These are phyloP conservation scores for Cyclostephanos tholiformis DNA, from an alignment of 108 stramenopile genomes.

Conservation along the genomic window DNA sequence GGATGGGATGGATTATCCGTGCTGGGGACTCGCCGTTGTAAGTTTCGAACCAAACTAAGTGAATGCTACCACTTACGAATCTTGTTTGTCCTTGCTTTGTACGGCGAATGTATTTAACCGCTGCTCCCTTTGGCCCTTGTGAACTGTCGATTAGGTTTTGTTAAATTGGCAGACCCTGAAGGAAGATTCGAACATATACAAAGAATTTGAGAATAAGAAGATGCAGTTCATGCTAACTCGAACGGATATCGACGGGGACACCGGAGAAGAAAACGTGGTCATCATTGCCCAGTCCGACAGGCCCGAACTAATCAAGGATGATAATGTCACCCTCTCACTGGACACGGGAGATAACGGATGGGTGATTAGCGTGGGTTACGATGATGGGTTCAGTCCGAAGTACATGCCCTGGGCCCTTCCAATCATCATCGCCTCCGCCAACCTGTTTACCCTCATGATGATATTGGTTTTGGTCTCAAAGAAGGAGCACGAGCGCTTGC, in stretches of 20 bases:
- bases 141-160: slow-evolving; percentile 9
- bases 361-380: slow-evolving; percentile 38
- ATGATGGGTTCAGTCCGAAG: slow-evolving; percentile 39
- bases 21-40: slow-evolving; percentile 60
- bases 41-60: neutral
- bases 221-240: slow-evolving; percentile 62
- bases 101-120: too few species aligned
- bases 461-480: slow-evolving; percentile 40
- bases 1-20: slow-evolving; percentile 40
- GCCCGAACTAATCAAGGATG: slow-evolving; percentile 13
- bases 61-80: too few species aligned
- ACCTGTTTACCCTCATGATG: slow-evolving; percentile 22
- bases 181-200: slow-evolving; percentile 46
- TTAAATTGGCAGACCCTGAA: slow-evolving; percentile 44
- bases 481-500: slow-evolving; percentile 28
- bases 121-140: neutral
- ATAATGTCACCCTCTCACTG: slow-evolving; percentile 39
- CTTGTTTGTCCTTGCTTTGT: too few species aligned
- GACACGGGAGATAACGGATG: slow-evolving; percentile 39
- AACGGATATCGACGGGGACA: slow-evolving; percentile 26
- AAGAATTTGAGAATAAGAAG: slow-evolving; percentile 32
- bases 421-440: slow-evolving; percentile 18
- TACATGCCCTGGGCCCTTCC: slow-evolving; percentile 33
- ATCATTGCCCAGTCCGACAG: slow-evolving; percentile 35
- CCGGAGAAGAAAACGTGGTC: slow-evolving; percentile 17